Conservation (phyloP, 179 eudicot species). For the Beta lomatogona region DNA sequence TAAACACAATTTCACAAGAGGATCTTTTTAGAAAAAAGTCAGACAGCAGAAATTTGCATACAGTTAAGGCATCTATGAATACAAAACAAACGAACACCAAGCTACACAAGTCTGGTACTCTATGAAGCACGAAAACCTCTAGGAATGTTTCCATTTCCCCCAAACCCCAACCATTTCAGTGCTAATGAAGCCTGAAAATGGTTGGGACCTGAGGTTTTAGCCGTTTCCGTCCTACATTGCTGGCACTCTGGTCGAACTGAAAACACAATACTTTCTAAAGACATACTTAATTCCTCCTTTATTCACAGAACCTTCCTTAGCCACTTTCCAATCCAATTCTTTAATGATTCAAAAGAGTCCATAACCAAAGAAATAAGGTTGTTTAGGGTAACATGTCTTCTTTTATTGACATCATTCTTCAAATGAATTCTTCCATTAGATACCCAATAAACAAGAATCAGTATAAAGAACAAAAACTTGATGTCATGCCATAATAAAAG, state of each 20-base stretch:
- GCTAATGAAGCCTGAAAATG: no score
- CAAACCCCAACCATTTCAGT: no score
- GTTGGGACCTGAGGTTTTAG: no score
- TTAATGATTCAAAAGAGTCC: not conserved
- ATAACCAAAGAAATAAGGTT: not conserved
- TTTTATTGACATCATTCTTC: not conserved
- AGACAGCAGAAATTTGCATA: not conserved
- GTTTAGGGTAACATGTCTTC: not conserved
- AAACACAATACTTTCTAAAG: not conserved
- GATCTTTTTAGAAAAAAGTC: not conserved
- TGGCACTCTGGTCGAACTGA: not conserved
- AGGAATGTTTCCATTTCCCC: no score
- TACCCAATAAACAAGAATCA: not conserved
- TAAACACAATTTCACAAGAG: conserved; percentile 18
- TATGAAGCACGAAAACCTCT: no score
- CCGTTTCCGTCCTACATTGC: no score
- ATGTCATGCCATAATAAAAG: no score
- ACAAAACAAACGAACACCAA: not conserved
- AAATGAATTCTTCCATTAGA: not conserved
- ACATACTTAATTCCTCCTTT: not conserved
- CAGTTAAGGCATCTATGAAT: not conserved
- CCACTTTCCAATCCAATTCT: not conserved
- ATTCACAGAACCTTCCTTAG: no score
- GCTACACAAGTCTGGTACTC: not conserved
- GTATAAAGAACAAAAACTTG: not conserved